These are phyloP conservation scores for Coemansia sp. DNA, from an alignment of 192 early-diverging fungal genomes.

Conservation along the genomic window DNA sequence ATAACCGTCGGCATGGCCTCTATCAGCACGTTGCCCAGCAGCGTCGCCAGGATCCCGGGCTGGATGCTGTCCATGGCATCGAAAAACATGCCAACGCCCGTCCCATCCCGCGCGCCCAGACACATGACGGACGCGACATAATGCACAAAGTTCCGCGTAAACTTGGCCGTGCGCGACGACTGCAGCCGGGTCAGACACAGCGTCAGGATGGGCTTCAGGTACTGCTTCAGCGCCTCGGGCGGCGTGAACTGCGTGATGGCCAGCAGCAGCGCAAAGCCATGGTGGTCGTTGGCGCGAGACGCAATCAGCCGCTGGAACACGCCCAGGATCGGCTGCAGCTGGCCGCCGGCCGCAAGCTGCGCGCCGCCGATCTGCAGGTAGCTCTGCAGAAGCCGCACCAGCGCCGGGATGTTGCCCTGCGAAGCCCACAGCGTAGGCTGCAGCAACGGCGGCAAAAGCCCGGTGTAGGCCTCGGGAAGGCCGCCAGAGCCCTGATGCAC, in stretches of 20 bases:
- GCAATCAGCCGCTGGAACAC: constrained; percentile 90
- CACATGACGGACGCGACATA: constrained; percentile 46
- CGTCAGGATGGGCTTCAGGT: constrained; percentile 61
- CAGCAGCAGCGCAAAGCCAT: constrained; percentile 78
- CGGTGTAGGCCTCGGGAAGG: constrained; percentile 71
- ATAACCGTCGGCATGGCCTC: constrained; percentile 33
- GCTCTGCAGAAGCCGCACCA: constrained; percentile 83
- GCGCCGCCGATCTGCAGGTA: constrained; percentile 74
- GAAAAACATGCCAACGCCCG: constrained; percentile 29
- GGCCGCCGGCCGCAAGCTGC: constrained; percentile 65
- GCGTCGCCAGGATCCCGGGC: constrained; percentile 32
- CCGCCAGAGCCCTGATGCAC: constrained; percentile 60
- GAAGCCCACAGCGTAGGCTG: constrained; percentile 85
- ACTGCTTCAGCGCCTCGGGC: constrained; percentile 56
- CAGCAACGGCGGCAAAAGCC: constrained; percentile 73
- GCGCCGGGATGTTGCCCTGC: constrained; percentile 89
- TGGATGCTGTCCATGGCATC: constrained; percentile 48
- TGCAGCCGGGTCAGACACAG: constrained; percentile 58
- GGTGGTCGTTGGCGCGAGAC: constrained; percentile 79
- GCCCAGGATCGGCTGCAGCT: constrained; percentile 82
- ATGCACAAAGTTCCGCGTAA: constrained; percentile 40
- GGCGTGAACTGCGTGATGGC: constrained; percentile 76
- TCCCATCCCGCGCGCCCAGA: constrained; percentile 15
- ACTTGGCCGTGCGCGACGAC: constrained; percentile 36
- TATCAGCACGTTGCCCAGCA: constrained; percentile 47